phyloP scores from a whole-genome alignment of 2,329 filamentous ascomycete species.

The Cladosporium sp. region DNA sequence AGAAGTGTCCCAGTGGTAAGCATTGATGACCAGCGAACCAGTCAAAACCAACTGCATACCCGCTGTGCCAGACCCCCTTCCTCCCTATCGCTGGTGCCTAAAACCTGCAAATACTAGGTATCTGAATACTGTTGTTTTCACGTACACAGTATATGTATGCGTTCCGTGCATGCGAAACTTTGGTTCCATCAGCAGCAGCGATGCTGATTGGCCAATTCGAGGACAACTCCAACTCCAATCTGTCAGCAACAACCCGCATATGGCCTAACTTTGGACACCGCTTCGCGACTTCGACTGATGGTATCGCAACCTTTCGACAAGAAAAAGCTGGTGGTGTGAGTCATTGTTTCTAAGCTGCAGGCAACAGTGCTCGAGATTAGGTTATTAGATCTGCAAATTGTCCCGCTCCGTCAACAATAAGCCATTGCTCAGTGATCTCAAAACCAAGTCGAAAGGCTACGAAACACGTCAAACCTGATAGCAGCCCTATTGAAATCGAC shows the following conservation, averaged over 20 bases:
- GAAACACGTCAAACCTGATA: background rate
- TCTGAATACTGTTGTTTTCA: too few species aligned
- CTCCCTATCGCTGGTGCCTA: background rate
- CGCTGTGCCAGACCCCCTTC: background rate
- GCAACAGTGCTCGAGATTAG: background rate
- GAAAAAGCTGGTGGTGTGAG: background rate
- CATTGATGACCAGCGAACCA: background rate
- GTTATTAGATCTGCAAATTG: background rate
- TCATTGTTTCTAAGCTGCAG: background rate
- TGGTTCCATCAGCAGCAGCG: background rate
- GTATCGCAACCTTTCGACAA: background rate
- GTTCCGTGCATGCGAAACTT: background rate
- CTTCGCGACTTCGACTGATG: background rate
- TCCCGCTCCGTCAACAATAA: background rate
- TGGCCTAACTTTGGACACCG: background rate
- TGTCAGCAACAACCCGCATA: background rate
- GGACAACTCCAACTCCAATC: slow-evolving; percentile 8
- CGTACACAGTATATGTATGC: background rate
- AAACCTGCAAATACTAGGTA: background rate
- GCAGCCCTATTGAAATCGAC: too few species aligned
- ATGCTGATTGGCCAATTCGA: slow-evolving; percentile 9
- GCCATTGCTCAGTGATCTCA: background rate
- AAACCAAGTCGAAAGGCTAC: background rate
- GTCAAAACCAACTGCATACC: background rate
- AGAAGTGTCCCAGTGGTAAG: background rate